Base-by-base conservation (phyloP, 2,329 filamentous ascomycete species). In the Botrytis cinerea region DNA sequence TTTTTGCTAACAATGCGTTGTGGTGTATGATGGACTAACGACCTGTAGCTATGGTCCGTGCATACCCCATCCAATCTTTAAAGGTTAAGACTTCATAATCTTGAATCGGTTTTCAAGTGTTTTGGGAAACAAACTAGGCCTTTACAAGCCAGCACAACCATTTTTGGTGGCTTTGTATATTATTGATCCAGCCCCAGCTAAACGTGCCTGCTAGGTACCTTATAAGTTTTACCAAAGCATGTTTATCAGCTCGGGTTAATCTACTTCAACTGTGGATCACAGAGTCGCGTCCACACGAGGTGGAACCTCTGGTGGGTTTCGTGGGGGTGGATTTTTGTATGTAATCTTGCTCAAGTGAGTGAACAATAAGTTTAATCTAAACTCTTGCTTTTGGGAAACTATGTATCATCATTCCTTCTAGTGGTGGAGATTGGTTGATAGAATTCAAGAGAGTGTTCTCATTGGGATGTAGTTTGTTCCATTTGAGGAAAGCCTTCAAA, bases 271-370 rank as follows among this genome's bases (percentile, higher is more conserved):
- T 66, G 63, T 66, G 45, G 43, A 16, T 35, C 25, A 62, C 16
- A 43, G 25, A 43, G 60, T 28, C 28, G 28, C 28, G 28, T 35
- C 59, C 59, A 38, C 59, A 61, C 40, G 35, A 61, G 35, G 32
- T 28, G 20, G 14, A n/a, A 16, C 25, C 59, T n/a, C 22, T 40
- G 5, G 59, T 35, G 35, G 57, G 6, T 22, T 22, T n/a, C 22
- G 62, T 35, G 18, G 62, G 10, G 28, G 20, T 25, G 35, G 48
- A 9, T 16, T 35, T 48, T 18, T 38, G 28, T 46, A n/a, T 38
- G 18, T 22, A 43, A 48, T 66, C 48, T 38, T 66, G 43, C 62
- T 46, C 62, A 9, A 66, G 62, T 66, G 43, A n/a, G 45, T 22
- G 4, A 25, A 64, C n/a, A 46, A 64, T 0, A 12, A 46, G 14